Base-by-base conservation (phyloP, 495 filamentous ascomycete species). In the Hypoxylon rickii region DNA sequence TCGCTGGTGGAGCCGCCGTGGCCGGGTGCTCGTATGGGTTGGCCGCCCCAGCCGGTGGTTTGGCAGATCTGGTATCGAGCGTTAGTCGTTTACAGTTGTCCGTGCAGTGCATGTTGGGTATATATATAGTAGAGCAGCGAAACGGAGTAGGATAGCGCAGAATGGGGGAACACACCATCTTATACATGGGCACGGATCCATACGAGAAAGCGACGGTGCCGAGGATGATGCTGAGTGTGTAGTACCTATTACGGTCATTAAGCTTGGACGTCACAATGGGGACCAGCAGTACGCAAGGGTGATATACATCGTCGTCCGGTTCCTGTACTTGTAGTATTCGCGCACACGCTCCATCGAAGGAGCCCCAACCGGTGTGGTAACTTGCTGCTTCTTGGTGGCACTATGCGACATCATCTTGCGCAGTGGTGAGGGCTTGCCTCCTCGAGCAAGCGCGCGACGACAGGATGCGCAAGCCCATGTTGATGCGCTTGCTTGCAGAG, bases 161-260 rank as follows among this genome's bases (percentile, higher is more conserved):
- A n/a, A n/a, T n/a, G n/a, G n/a, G n/a, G n/a, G n/a, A n/a, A n/a
- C n/a, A n/a, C 54, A 95, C 91, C 90, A 96, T 96, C 72, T 97
- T 97, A 77, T 99, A 99, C 71, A 97, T 79, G 18, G 94, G 94
- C 49, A 99, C 94, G 33, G 91, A 95, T 48, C 93, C 93, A 70
- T 99, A 99, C 4, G 92, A 90, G 18, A 97, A 79, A 20, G 90
- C 92, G 38, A 95, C 87, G 4, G 92, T 97, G 51, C 89, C 93
- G 44, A 99, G 75, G 54, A 96, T 92, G 51, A 94, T 69, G 70
- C 89, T 94, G 38, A 93, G 72, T 22, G 87, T 83, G 73, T 96
- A 97, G 70, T 85, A 90, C 75, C 89, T 93, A 63, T 21, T 31
- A 55, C 38, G 54, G 43, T 37, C 44, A 57, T 53, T 49, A 44